A percentile compares a stretch with the other conserved stretches of the same genome.
phyloP scores from a whole-genome alignment of 352 stramenopile species.

The Peronospora belbahrii region DNA sequence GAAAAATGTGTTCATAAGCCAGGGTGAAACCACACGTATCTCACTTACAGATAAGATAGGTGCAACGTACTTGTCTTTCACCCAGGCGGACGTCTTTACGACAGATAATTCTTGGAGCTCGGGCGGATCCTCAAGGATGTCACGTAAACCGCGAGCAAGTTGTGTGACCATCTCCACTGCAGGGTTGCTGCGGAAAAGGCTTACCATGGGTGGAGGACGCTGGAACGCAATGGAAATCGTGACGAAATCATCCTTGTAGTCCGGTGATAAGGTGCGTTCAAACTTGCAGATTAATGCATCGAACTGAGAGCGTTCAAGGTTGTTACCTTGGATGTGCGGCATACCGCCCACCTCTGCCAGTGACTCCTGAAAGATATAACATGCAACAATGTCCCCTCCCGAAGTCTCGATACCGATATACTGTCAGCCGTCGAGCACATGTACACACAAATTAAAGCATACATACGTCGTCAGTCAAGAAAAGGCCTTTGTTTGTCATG shows the following conservation, averaged over 20 bases:
- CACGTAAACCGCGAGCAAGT: slow-evolving; percentile 67
- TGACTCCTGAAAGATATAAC: slow-evolving; percentile 83
- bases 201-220: slow-evolving; percentile 70
- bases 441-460: slow-evolving; percentile 4
- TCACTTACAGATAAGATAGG: background rate
- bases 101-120: slow-evolving; percentile 77
- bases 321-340: slow-evolving; percentile 70
- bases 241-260: slow-evolving; percentile 70
- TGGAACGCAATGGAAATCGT: slow-evolving; percentile 84
- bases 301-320: slow-evolving; percentile 77
- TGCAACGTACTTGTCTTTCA: slow-evolving; percentile 69
- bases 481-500: slow-evolving; percentile 2
- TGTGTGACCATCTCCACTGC: slow-evolving; percentile 79
- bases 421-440: slow-evolving; percentile 17
- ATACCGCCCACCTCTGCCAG: slow-evolving; percentile 76
- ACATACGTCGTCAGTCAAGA: slow-evolving; percentile 12
- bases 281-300: slow-evolving; percentile 84
- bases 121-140: slow-evolving; percentile 69
- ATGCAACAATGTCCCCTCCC: slow-evolving; percentile 68
- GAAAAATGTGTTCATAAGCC: slow-evolving; percentile 9
- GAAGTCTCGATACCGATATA: slow-evolving; percentile 80
- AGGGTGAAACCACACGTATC: background rate
- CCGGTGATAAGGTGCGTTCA: slow-evolving; percentile 49
- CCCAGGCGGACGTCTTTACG: slow-evolving; percentile 73
- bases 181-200: slow-evolving; percentile 74